Evolutionary conservation across 306 rosid genomes (phyloP).

Genomic region (Prunus davidiana): DNA sequence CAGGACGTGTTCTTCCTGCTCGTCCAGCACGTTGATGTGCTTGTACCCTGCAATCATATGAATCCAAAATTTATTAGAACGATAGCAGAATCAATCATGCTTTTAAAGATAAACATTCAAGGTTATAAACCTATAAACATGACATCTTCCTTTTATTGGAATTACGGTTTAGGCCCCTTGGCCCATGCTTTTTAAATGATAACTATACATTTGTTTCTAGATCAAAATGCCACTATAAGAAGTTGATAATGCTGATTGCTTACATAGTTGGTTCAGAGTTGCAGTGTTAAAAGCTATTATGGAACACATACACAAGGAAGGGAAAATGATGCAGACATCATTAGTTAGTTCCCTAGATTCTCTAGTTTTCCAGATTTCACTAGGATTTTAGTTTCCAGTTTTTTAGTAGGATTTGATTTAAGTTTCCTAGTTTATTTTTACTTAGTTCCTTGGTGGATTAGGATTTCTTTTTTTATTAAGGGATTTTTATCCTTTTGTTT

Average conservation of each 20-base stretch:
- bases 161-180: not conserved
- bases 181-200: not conserved
- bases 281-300: not conserved
- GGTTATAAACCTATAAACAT: not conserved
- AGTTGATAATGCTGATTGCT: not conserved
- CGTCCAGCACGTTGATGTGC: slow-evolving; percentile 96
- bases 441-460: too few relatives aligned
- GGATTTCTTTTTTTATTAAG: too few relatives aligned
- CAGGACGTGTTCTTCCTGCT: slow-evolving; percentile 97
- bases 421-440: too few relatives aligned
- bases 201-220: not conserved
- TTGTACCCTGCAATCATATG: slow-evolving; percentile 68
- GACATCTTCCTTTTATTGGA: not conserved
- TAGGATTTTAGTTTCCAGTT: too few relatives aligned
- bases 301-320: not conserved
- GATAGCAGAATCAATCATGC: not conserved
- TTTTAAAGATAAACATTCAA: not conserved
- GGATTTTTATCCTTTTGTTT: too few relatives aligned
- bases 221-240: not conserved
- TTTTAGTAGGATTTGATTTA: too few relatives aligned
- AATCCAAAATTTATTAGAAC: not conserved
- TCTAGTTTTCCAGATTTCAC: too few relatives aligned
- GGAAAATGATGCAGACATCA: not conserved
- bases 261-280: not conserved
- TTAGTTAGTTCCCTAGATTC: too few relatives aligned